These are phyloP conservation scores for Atkinsonella texensis DNA, from an alignment of 2,329 filamentous ascomycete species.

Conservation along the genomic window DNA sequence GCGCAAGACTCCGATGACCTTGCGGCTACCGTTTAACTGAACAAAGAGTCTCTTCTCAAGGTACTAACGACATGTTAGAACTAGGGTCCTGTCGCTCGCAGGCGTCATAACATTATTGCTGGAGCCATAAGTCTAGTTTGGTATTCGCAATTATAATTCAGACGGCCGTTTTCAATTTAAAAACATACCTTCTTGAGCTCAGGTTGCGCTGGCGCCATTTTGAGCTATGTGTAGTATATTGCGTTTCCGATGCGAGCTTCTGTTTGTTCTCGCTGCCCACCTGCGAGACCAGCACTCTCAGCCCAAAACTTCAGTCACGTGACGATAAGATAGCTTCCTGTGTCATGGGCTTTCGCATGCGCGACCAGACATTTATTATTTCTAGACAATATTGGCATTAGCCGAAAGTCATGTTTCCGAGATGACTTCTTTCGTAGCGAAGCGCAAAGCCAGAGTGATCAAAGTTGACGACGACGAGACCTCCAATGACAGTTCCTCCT, in stretches of 20 bases:
- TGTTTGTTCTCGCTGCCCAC: conserved; percentile 13
- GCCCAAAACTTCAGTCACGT: conserved; percentile 29
- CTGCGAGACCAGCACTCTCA: conserved; percentile 6
- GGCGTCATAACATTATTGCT: not conserved
- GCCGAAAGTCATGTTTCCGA: conserved; percentile 10
- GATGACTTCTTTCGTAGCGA: conserved; percentile 45
- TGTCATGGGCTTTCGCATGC: conserved; percentile 1
- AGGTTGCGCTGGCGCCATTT: conserved; percentile 96
- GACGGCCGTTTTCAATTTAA: not conserved
- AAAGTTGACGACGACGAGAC: conserved; percentile 57
- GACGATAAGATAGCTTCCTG: conserved; percentile 31
- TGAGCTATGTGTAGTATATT: conserved; percentile 24
- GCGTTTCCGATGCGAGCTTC: conserved; percentile 9
- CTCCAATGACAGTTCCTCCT: conserved; percentile 7
- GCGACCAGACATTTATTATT: not conserved
- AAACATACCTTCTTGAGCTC: conserved; percentile 85
- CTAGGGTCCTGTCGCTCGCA: not conserved
- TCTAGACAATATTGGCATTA: not conserved
- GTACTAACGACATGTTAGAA: conserved; percentile 50
- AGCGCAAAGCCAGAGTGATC: conserved; percentile 66
- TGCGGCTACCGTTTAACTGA: conserved; percentile 93
- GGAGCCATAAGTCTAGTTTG: not conserved
- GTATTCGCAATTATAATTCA: not conserved
- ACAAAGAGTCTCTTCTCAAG: conserved; percentile 98
- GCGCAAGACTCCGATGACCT: conserved; percentile 85